Evolutionary conservation across 2,329 filamentous ascomycete genomes (phyloP).

Genomic region (Nemania sp.): DNA sequence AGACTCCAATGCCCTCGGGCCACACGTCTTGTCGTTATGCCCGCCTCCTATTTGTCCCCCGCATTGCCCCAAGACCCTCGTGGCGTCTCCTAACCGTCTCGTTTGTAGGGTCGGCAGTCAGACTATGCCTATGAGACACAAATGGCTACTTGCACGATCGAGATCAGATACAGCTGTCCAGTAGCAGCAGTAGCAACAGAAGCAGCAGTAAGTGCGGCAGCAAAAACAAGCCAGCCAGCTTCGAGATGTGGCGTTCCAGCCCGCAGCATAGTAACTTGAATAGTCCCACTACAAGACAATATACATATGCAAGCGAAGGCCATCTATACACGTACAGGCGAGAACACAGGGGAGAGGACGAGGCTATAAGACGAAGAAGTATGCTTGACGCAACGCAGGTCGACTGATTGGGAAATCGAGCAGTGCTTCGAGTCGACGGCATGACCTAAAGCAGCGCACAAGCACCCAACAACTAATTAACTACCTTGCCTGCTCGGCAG

Average conservation of each 20-base stretch:
- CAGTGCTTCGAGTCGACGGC: constrained; percentile 12
- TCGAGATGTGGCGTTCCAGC: constrained; percentile 7
- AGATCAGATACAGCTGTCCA: constrained; percentile 4
- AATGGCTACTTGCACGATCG: constrained; percentile 13
- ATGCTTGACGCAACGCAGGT: constrained; percentile 17
- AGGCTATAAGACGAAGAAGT: background rate
- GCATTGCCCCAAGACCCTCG: constrained; percentile 19
- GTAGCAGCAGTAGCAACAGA: no score
- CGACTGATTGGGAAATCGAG: constrained; percentile 18
- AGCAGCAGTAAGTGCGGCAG: no score
- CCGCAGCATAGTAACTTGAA: constrained; percentile 1
- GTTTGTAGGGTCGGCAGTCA: constrained; percentile 9
- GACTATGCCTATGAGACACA: background rate
- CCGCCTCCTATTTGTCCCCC: constrained; percentile 22
- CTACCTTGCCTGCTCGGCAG: background rate
- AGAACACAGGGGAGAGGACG: no score
- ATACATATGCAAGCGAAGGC: background rate
- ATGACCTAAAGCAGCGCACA: constrained; percentile 8
- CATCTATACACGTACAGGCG: no score
- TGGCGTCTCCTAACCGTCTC: constrained; percentile 14
- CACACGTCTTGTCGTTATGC: background rate
- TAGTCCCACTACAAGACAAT: no score
- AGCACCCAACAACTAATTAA: background rate
- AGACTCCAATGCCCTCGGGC: background rate
- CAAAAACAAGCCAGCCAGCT: background rate